Evolutionary conservation across 2,329 filamentous ascomycete genomes (phyloP), one percentile per base, ranked within the genome.

Genomic region (Teratosphaeria nubilosa): DNA sequence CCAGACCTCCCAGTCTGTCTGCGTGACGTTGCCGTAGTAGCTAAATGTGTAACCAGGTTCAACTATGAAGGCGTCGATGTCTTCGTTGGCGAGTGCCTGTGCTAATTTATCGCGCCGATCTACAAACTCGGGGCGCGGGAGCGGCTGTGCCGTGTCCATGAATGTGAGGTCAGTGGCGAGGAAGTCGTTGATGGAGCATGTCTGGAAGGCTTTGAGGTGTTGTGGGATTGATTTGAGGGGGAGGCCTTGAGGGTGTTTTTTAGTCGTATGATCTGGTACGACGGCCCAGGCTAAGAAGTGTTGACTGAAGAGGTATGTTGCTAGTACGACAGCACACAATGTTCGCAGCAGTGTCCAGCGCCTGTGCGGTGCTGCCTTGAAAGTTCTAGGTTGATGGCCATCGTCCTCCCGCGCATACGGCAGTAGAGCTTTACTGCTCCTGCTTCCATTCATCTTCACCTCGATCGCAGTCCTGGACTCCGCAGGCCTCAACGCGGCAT

Each of bases 11-110:
- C 83, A 86, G 60, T 85, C 79, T 0, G 67, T 68, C 65, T 86
- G 83, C 0, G 80, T 83, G 50, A 82, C 75, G 64, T 86, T 86
- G 53, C 76, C 82, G 65, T 84, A 86, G 68, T 86, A 84, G 70
- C 82, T 79, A 62, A 86, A 85, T 0, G 82, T 84, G 65, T 84
- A 86, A 1, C 83, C 83, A 1, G 84, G 84, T 65, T 86, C 84
- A 1, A 85, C 73, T 1, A 84, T 73, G 62, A 86, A 86, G 0
- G 81, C 83, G 67, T 85, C 82, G 1, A 79, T 69, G 1, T 70
- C 72, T 50, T 82, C 79, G 0, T 70, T 70, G 11, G 74, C 72
- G n/a, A 86, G 70, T 9, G 82, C 82, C 58, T 70, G 66, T 0
- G 83, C 83, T 1, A 86, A 73, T n/a, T 77, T 76, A 58, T 85